Base-by-base conservation (phyloP, 2,329 filamentous ascomycete species). In the Periconia sp. region DNA sequence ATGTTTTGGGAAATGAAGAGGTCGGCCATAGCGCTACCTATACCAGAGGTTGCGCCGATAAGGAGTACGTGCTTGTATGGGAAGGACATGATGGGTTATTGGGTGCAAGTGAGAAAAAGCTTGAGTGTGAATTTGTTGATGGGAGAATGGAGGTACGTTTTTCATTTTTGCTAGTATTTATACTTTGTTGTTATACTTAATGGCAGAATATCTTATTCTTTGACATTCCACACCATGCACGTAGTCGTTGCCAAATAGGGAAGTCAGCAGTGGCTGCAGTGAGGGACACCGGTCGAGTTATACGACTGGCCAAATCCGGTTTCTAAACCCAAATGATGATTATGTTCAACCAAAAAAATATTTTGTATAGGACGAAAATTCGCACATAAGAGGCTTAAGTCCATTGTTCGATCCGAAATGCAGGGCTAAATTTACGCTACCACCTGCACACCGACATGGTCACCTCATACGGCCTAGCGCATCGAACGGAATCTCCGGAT, bases 61-160 rank as follows among this genome's bases (percentile, higher is more conserved):
- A 86, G 62, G 51, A 86, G 79, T 30, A 83, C 75, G 40, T 78
- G 79, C 47, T 82, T 82, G 68, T 84, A 85, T 7, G 74, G 76
- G 66, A 84, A 84, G 6, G 76, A 56, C 81, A 84, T 84, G 30
- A 18, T 59, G 35, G 10, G 8, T 8, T 27, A 3, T 27, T 27
- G 23, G 8, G 23, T 5, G 23, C 23, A 27, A 27, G 23, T 27
- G 23, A 27, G 23, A 27, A 27, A 27, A 8, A 27, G 23, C 3
- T 23, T 13, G 18, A 43, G 17, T 15, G 7, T n/a, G 5, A 7
- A 43, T 19, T 23, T 11, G 11, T 23, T 43, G 41, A 23, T 19
- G 17, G 17, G 14, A 43, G 11, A 17, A 43, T n/a, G 41, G 15
- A 37, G 3, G 33, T 14, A 37, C 6, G 10, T n/a, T n/a, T 3